Conservation (phyloP, 257 asterid species). For the Cruciata laevipes region DNA sequence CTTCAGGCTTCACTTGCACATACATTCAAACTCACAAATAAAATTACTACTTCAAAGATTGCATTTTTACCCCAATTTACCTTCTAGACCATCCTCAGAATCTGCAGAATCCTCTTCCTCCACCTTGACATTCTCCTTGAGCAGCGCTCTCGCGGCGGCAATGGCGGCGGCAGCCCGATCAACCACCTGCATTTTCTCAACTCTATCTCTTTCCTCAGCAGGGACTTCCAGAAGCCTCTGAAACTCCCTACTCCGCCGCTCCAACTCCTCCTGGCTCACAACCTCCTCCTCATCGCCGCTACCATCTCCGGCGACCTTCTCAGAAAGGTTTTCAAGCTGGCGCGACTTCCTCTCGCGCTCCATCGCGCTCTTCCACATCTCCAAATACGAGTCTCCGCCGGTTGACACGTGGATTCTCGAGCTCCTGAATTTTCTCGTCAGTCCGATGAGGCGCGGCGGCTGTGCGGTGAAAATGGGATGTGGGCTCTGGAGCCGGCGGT, state of each 20-base stretch:
- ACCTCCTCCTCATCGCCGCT: constrained; percentile 7
- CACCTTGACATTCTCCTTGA: constrained; percentile 38
- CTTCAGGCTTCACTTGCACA: neutral
- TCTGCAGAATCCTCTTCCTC: neutral
- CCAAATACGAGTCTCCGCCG: constrained; percentile 66
- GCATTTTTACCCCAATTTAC: constrained; percentile 24
- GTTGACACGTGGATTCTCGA: constrained; percentile 37
- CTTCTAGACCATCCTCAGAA: constrained; percentile 23
- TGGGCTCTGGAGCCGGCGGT: constrained; percentile 23
- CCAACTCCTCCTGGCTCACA: constrained; percentile 40
- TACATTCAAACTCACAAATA: neutral
- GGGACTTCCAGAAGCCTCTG: constrained; percentile 62
- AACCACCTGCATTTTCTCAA: constrained; percentile 81
- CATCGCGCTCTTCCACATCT: constrained; percentile 83
- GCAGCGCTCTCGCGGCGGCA: constrained; percentile 72
- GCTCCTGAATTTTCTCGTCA: constrained; percentile 16
- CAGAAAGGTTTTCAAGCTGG: constrained; percentile 55
- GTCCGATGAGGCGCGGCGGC: constrained; percentile 11
- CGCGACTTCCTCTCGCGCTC: constrained; percentile 54
- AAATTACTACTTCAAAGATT: neutral
- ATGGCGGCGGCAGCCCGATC: constrained; percentile 99
- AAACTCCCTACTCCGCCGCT: constrained; percentile 56
- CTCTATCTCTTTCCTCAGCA: constrained; percentile 66
- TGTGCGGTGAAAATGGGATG: constrained; percentile 18
- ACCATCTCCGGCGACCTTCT: constrained; percentile 14